These are phyloP conservation scores for Fusarium redolens DNA, from an alignment of 2,329 filamentous ascomycete species.

Conservation along the genomic window DNA sequence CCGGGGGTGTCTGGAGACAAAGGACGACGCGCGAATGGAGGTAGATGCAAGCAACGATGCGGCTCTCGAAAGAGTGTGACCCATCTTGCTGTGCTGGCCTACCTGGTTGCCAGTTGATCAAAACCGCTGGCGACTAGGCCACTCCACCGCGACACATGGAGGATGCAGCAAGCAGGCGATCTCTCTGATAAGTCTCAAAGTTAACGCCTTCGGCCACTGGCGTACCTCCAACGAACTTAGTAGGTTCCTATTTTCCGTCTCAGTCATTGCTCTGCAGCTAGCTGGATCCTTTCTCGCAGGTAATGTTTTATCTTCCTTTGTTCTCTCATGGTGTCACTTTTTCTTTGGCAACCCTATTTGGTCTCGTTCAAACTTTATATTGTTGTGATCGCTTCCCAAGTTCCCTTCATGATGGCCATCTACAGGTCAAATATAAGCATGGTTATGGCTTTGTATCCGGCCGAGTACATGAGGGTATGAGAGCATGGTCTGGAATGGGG, in stretches of 20 bases:
- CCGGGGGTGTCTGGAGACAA: constrained; percentile 59
- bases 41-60: constrained; percentile 72
- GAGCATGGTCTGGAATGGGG: constrained; percentile 37
- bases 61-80: constrained; percentile 74
- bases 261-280: constrained; percentile 19
- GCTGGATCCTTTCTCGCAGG: constrained; percentile 28
- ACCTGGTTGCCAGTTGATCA: constrained; percentile 83
- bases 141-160: constrained; percentile 65
- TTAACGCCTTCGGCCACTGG: constrained; percentile 46
- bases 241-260: constrained; percentile 32
- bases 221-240: constrained; percentile 44
- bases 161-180: constrained; percentile 61
- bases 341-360: neutral
- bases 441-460: constrained; percentile 23
- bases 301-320: constrained; percentile 12
- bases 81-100: constrained; percentile 92
- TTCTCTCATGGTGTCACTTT: neutral
- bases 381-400: neutral
- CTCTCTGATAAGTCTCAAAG: constrained; percentile 56
- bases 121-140: constrained; percentile 70
- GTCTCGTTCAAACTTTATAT: constrained; percentile 22
- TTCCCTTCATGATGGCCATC: constrained; percentile 8
- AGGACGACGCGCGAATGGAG: constrained; percentile 52
- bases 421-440: constrained; percentile 15
- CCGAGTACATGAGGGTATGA: constrained; percentile 28